Percentiles rank a stretch among this genome's conserved stretches.
These are phyloP conservation scores for Botrytis paeoniae DNA, from an alignment of 2,329 filamentous ascomycete genomes.

Conservation along the genomic window DNA sequence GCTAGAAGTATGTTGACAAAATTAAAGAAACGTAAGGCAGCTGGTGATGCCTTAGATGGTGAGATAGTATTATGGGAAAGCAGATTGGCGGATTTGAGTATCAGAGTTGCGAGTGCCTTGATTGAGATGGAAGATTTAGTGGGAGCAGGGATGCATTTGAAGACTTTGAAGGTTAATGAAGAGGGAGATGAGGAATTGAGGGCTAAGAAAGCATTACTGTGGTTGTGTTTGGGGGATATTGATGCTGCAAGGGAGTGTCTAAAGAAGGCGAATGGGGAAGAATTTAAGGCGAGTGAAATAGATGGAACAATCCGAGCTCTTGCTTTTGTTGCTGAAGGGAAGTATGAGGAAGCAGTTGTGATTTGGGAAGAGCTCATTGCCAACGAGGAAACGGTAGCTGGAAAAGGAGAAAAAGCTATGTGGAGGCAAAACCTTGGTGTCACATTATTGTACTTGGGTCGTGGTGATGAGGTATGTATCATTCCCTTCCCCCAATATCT, in stretches of 20 bases:
- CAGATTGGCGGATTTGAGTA: constrained; percentile 71
- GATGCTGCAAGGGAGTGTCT: constrained; percentile 61
- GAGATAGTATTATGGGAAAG: constrained; percentile 65
- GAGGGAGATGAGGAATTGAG: constrained; percentile 39
- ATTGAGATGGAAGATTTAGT: constrained; percentile 86
- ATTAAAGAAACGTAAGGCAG: constrained; percentile 39
- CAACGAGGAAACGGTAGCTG: background rate
- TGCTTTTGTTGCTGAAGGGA: constrained; percentile 73
- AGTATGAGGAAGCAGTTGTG: constrained; percentile 61
- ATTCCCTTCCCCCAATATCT: background rate
- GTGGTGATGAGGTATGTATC: constrained; percentile 62
- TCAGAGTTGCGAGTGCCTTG: constrained; percentile 62
- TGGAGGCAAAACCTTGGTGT: constrained; percentile 80
- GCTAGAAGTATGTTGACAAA: constrained; percentile 60
- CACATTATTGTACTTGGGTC: constrained; percentile 76
- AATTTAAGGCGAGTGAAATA: constrained; percentile 33
- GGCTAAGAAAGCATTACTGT: constrained; percentile 62
- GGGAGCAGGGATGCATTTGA: constrained; percentile 72
- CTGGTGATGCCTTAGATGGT: constrained; percentile 15
- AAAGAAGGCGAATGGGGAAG: constrained; percentile 21
- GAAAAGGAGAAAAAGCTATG: constrained; percentile 58
- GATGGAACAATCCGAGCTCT: constrained; percentile 62
- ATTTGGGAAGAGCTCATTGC: constrained; percentile 57
- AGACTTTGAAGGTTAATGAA: constrained; percentile 47
- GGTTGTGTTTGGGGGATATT: constrained; percentile 75